These are phyloP conservation scores for Alternaria atra DNA, from an alignment of 2,329 filamentous ascomycete genomes.

Conservation along the genomic window DNA sequence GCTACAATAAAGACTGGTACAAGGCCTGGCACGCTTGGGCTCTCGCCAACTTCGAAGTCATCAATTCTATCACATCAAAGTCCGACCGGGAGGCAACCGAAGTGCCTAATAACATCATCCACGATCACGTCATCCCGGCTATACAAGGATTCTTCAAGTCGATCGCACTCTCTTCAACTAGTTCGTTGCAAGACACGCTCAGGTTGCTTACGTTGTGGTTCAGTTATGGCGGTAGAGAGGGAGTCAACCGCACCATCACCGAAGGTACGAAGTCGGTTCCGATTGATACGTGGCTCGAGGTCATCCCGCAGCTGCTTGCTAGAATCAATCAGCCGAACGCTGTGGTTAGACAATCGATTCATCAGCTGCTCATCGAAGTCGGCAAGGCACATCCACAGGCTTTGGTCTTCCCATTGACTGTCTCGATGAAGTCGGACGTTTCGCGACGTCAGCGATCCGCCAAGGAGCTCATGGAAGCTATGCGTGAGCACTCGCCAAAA, in stretches of 20 bases:
- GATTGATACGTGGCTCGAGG: constrained; percentile 98
- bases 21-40: constrained; percentile 99
- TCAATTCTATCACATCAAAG: constrained; percentile 78
- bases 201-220: constrained; percentile 96
- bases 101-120: constrained; percentile 73
- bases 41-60: constrained; percentile 96
- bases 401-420: constrained; percentile 94
- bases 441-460: constrained; percentile 86
- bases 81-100: constrained; percentile 67
- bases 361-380: constrained; percentile 90
- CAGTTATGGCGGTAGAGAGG: constrained; percentile 84
- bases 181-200: constrained; percentile 94
- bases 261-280: constrained; percentile 92
- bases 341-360: constrained; percentile 87
- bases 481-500: constrained; percentile 91
- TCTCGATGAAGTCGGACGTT: constrained; percentile 96
- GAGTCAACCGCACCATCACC: constrained; percentile 87
- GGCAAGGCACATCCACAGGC: constrained; percentile 95
- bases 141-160: constrained; percentile 98
- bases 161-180: constrained; percentile 88
- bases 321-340: constrained; percentile 96
- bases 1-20: constrained; percentile 95
- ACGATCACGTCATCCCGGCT: constrained; percentile 91
- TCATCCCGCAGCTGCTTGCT: constrained; percentile 96
- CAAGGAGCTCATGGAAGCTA: constrained; percentile 94